Evolutionary conservation across 2,329 filamentous ascomycete species (phyloP), one percentile per base, ranked within the genome.

Genomic region (Alternaria arborescens): DNA sequence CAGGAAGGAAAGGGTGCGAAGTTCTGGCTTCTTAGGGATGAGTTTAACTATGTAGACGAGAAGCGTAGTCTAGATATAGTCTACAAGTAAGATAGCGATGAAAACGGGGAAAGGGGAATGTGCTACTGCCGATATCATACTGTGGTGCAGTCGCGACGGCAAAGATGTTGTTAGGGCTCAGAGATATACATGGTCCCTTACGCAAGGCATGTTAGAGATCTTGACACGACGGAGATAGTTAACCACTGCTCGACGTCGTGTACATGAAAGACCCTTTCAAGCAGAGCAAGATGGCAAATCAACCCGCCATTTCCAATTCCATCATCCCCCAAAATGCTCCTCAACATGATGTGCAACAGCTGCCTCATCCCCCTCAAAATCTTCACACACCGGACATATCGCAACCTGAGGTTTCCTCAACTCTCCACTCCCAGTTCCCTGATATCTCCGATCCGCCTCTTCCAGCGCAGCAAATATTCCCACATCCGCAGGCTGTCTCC

Each of bases 321-420:
- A 10, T 52, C 42, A 62, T 41, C 61, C 64, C 22, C 52, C 61
- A 66, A 89, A 88, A 71, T 89, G 87, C 3, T 70, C 74, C 26
- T 86, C 85, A 60, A 92, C 88, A 69, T 92, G 90, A 75, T 89
- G 84, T 10, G 86, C 86, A 10, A 92, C 88, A 8, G 89, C 90
- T 1, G 81, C 79, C 68, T 89, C 89, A 66, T 92, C 89, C 1
- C 90, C 90, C 66, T 89, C 84, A 73, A 92, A 92, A 0, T 71
- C 77, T 3, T 82, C 83, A 71, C 90, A 92, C 1, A 92, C 86
- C 0, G 90, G 90, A 72, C 90, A 92, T 6, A 55, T 75, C 48
- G 69, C 79, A 28, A 64, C 72, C 36, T 57, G 77, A 68, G 40
- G 74, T 69, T 53, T 57, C n/a, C 28, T 53, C 7, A 24, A 18